These are phyloP conservation scores for Collybia mongolica DNA, from an alignment of 768 basidiomycete genomes.

Conservation along the genomic window DNA sequence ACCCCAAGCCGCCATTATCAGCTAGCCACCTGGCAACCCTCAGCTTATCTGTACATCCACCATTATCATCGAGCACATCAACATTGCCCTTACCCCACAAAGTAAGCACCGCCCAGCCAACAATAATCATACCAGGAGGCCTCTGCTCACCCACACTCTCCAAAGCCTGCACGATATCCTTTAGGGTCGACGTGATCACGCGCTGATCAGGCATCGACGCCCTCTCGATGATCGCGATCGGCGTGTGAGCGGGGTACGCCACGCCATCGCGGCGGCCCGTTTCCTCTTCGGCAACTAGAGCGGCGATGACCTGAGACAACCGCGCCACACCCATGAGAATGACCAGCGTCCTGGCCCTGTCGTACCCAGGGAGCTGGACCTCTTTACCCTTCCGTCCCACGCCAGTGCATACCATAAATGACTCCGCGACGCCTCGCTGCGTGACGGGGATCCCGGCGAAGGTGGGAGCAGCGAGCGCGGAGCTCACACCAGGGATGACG, in stretches of 20 bases:
- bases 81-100: conserved; percentile 74
- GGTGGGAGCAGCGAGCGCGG: conserved; percentile 85
- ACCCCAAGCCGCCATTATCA: conserved; percentile 41
- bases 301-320: conserved; percentile 65
- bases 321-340: conserved; percentile 96
- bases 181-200: conserved; percentile 75
- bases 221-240: conserved; percentile 92
- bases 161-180: conserved; percentile 66
- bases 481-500: conserved; percentile 87
- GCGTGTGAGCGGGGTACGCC: conserved; percentile 71
- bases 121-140: conserved; percentile 94
- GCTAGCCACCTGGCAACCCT: conserved; percentile 63
- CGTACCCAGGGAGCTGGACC: conserved; percentile 86
- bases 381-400: conserved; percentile 85
- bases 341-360: conserved; percentile 75
- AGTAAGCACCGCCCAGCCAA: conserved; percentile 89
- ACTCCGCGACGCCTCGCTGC: conserved; percentile 91
- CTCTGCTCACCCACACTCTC: conserved; percentile 80
- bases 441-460: conserved; percentile 94
- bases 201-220: conserved; percentile 95
- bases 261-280: conserved; percentile 30
- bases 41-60: conserved; percentile 38
- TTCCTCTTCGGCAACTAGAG: conserved; percentile 37
- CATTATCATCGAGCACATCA: conserved; percentile 63
- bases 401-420: conserved; percentile 88